phyloP scores from a whole-genome alignment of 73 alveolate genomes.

The Stentor roeselii region DNA sequence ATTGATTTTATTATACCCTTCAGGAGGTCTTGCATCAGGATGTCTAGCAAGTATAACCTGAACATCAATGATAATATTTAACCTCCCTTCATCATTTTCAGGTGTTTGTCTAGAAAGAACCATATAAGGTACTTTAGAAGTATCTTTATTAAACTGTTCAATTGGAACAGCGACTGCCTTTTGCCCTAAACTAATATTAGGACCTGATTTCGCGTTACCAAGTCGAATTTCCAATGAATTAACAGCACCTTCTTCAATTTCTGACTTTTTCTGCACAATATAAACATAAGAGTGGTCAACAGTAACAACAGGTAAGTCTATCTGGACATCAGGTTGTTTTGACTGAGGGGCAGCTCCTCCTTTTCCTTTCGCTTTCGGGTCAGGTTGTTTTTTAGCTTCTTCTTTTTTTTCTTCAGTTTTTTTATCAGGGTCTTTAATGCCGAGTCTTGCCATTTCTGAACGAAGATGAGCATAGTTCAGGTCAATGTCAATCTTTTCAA shows the following conservation, averaged over 20 bases:
- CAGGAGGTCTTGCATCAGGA: slow-evolving; percentile 80
- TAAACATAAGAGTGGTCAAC: slow-evolving; percentile 24
- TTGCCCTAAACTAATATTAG: slow-evolving; percentile 76
- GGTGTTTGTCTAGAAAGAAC: slow-evolving; percentile 53
- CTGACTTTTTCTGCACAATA: slow-evolving; percentile 13
- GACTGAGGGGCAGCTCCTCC: slow-evolving; percentile 64
- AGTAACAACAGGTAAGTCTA: background rate
- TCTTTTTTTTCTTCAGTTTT: slow-evolving; percentile 69
- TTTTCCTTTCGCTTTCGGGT: slow-evolving; percentile 62
- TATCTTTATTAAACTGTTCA: slow-evolving; percentile 58
- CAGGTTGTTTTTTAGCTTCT: slow-evolving; percentile 66
- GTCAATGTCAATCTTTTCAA: slow-evolving; percentile 86
- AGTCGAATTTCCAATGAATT: slow-evolving; percentile 44
- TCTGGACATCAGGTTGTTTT: slow-evolving; percentile 36
- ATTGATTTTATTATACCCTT: slow-evolving; percentile 79
- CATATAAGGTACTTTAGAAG: slow-evolving; percentile 53
- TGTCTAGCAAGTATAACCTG: slow-evolving; percentile 77
- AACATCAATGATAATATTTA: slow-evolving; percentile 79
- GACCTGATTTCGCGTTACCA: slow-evolving; percentile 82
- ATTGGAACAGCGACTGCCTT: slow-evolving; percentile 74
- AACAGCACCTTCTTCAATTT: slow-evolving; percentile 10
- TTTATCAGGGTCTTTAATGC: slow-evolving; percentile 41
- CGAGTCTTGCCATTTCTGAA: slow-evolving; percentile 70
- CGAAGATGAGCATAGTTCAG: slow-evolving; percentile 79
- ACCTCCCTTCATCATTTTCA: slow-evolving; percentile 82